phyloP scores from a whole-genome alignment of 2,329 filamentous ascomycete genomes.

The Colletotrichum sansevieriae region DNA sequence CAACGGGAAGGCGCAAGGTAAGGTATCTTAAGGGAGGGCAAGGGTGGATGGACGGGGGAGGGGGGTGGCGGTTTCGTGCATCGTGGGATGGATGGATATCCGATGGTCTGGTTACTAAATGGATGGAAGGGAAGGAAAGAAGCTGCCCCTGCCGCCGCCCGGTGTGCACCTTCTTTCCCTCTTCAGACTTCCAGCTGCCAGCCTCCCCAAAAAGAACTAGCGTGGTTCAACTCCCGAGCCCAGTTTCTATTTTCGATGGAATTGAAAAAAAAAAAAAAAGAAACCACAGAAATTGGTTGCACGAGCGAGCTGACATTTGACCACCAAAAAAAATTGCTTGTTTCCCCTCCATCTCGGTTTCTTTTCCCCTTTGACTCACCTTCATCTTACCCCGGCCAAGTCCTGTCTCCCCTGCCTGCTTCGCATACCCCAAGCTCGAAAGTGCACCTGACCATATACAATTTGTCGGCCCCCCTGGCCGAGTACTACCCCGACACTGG shows the following conservation, averaged over 20 bases:
- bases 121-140: no score
- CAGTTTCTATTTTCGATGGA: conserved; percentile 32
- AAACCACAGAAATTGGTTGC: not conserved
- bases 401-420: no score
- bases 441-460: conserved; percentile 37
- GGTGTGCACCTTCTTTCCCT: not conserved
- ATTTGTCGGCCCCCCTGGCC: conserved; percentile 36
- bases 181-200: no score
- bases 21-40: not conserved
- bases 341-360: conserved; percentile 18
- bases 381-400: conserved; percentile 6
- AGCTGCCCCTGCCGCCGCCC: not conserved
- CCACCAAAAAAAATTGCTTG: conserved; percentile 19
- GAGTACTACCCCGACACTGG: conserved; percentile 24
- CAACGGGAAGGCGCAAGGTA: conserved; percentile 8
- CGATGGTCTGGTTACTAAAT: no score
- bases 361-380: conserved; percentile 28
- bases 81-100: no score
- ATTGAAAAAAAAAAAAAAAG: conserved; percentile 1
- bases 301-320: conserved; percentile 12
- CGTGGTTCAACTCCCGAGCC: conserved; percentile 28
- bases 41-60: not conserved
- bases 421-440: not conserved
- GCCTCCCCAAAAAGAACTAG: conserved; percentile 13
- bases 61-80: not conserved